These are phyloP conservation scores for Ophiorrhiza pumila DNA, from an alignment of 257 asterid genomes.

Conservation along the genomic window DNA sequence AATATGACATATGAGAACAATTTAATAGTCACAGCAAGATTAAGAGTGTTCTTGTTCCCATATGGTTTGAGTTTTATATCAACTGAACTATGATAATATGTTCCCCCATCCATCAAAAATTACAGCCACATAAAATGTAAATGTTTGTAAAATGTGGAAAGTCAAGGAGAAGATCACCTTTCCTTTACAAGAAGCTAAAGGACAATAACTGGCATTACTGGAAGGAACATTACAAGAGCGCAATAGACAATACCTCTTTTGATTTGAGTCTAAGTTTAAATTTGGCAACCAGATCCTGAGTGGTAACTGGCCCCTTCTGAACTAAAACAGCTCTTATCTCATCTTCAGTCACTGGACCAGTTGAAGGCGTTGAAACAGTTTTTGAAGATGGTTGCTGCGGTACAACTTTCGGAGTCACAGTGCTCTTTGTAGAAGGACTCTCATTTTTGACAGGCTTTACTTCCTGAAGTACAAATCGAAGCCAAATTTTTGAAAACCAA, in stretches of 20 bases:
- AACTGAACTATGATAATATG: not conserved
- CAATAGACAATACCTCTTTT: slow-evolving; percentile 56
- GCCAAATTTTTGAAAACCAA: not conserved
- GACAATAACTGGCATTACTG: not conserved
- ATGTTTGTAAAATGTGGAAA: no score
- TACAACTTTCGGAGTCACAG: slow-evolving; percentile 48
- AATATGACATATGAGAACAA: not conserved
- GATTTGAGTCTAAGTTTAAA: slow-evolving; percentile 77
- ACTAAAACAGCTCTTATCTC: slow-evolving; percentile 77
- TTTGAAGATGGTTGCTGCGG: slow-evolving; percentile 46
- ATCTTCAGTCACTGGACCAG: slow-evolving; percentile 87
- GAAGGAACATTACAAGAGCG: not conserved
- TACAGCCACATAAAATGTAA: not conserved
- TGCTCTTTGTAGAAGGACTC: slow-evolving; percentile 39
- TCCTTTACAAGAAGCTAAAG: no score
- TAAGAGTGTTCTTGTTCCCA: not conserved
- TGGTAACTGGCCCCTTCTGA: slow-evolving; percentile 69
- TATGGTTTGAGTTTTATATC: not conserved
- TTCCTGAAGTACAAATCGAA: slow-evolving; percentile 40
- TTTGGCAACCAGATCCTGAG: slow-evolving; percentile 87
- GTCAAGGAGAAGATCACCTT: no score
- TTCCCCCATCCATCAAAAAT: not conserved
- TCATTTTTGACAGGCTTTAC: slow-evolving; percentile 61
- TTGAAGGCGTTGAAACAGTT: slow-evolving; percentile 40
- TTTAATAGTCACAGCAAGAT: not conserved